Evolutionary conservation across 805 yeast species (phyloP), one percentile per base, ranked within the genome.

Genomic region (Kuraishia piskuri): DNA sequence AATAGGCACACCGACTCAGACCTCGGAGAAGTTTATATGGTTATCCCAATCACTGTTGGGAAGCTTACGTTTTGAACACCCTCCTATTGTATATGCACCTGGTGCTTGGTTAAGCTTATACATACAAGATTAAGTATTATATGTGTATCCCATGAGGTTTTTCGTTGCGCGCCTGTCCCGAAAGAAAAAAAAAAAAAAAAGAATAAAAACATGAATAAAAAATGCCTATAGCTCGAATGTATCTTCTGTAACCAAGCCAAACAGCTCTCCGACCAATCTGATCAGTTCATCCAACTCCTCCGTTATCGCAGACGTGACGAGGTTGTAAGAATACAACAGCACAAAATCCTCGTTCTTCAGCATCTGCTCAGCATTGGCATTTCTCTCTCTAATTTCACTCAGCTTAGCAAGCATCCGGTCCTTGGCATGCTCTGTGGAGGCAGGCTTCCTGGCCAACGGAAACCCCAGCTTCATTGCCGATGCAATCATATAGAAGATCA

Each of bases 401-500:
- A 88, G 70, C 59, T 86, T 87, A 49, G 74, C 78, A 57, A 88
- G 72, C 71, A 88, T 73, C 36, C 90, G 67, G 56, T 84, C 88
- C 59, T 83, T 79, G 0, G 94, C 84, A 62, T 84, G 87, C 47
- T 80, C 87, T 0, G 90, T 84, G 0, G 88, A 82, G 0, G 94
- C 92, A 1, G 91, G 84, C 58, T 83, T 83, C 22, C 77, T 79
- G 0, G 96, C 95, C 22, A 88, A 63, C 1, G 96, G 96, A 54
- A 87, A 80, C 2, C 90, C 90, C 9, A 88, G 69, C 47, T 81
- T 77, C 70, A 88, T 73, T 0, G 95, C 86, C 10, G 92, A 82
- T 2, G 95, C 83, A 17, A 85, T 69, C 85, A 84, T 83, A 69
- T 89, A 89, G 63, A 88, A 88, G 6, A 86, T 81, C 55, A 88